Evolutionary conservation across 495 filamentous ascomycete genomes (phyloP).

Genomic region (Daldinia decipiens): DNA sequence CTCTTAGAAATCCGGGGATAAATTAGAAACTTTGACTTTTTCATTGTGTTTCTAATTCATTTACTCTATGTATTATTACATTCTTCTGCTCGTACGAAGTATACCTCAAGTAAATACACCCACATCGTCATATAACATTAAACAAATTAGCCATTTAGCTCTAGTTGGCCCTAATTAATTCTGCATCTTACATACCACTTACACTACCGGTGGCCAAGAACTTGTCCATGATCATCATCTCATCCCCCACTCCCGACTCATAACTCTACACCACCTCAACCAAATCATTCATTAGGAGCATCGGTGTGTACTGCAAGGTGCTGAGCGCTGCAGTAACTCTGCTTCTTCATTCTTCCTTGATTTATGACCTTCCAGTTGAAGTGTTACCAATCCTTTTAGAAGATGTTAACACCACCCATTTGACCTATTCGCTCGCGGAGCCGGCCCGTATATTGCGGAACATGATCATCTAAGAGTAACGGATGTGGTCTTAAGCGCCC

Average conservation of each 20-base stretch:
- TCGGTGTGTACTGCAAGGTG: background rate
- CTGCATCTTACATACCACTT: background rate
- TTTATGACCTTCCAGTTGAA: background rate
- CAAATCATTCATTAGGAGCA: background rate
- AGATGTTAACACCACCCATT: slow-evolving; percentile 1
- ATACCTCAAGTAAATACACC: too few species aligned
- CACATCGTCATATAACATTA: too few species aligned
- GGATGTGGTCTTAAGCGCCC: slow-evolving; percentile 8
- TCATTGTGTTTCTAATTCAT: too few species aligned
- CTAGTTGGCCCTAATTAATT: background rate
- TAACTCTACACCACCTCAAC: background rate
- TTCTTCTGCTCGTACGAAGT: background rate
- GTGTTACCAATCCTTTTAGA: background rate
- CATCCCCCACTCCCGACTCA: background rate
- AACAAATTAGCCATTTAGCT: background rate
- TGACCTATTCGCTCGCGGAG: slow-evolving; percentile 17
- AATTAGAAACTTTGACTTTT: background rate
- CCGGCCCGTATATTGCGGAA: slow-evolving; percentile 30
- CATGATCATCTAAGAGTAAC: background rate
- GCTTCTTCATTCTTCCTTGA: background rate
- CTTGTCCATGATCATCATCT: background rate
- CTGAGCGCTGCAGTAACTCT: background rate
- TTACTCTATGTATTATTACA: background rate
- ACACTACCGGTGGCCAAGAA: background rate
- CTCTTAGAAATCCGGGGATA: background rate